Evolutionary conservation across 495 filamentous ascomycete genomes (phyloP).

Genomic region (Hyaloscypha variabilis): DNA sequence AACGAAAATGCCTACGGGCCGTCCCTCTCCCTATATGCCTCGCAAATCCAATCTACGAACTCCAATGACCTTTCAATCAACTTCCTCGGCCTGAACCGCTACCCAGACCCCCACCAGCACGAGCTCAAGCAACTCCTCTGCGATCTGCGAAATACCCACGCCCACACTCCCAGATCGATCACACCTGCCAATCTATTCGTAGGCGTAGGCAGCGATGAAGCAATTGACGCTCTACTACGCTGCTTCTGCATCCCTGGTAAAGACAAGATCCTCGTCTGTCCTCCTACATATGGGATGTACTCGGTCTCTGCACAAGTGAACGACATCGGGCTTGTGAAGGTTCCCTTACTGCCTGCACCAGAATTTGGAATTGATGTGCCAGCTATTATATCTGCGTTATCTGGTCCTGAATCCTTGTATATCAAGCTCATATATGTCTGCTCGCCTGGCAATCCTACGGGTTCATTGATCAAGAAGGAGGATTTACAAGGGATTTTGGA

Average conservation of each 20-base stretch:
- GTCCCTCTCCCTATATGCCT: conserved; percentile 44
- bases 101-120: conserved; percentile 93
- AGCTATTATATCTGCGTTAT: conserved; percentile 65
- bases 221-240: conserved; percentile 89
- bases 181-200: conserved; percentile 86
- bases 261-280: conserved; percentile 91
- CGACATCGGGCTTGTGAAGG: conserved; percentile 82
- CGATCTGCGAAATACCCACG: conserved; percentile 82
- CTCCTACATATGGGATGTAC: conserved; percentile 99
- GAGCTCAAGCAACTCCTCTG: conserved; percentile 87
- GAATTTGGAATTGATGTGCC: conserved; percentile 71
- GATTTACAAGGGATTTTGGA: conserved; percentile 74
- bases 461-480: conserved; percentile 71
- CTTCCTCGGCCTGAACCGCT: conserved; percentile 82
- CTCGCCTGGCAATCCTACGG: conserved; percentile 94
- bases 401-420: conserved; percentile 47
- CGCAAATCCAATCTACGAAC: not conserved
- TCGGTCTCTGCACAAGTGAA: conserved; percentile 90
- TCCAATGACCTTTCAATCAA: conserved; percentile 44
- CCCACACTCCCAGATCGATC: conserved; percentile 74
- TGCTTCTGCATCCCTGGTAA: conserved; percentile 87
- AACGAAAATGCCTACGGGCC: conserved; percentile 98
- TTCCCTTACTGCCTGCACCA: conserved; percentile 65
- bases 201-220: conserved; percentile 94
- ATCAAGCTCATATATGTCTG: conserved; percentile 93